Conservation (phyloP, 768 basidiomycete genomes). For the Rhodosporidiobolus odoratus region DNA sequence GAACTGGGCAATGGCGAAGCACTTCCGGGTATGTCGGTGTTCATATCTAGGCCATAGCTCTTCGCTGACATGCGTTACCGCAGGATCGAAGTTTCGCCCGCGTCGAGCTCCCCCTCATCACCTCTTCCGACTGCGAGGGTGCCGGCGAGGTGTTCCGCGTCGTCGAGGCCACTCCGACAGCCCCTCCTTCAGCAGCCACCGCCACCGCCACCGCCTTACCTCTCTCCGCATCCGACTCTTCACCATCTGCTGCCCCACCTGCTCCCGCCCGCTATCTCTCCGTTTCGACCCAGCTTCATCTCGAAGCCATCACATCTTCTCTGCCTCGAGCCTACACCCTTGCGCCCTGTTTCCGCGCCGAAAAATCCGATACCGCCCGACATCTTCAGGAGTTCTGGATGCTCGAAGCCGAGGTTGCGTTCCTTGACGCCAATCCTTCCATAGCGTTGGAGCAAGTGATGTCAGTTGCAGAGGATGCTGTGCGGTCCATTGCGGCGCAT, state of each 20-base stretch:
- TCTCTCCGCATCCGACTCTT: constrained; percentile 93
- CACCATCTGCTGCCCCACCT: constrained; percentile 62
- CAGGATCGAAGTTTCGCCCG: constrained; percentile 73
- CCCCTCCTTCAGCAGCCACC: constrained; percentile 35
- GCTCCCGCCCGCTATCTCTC: constrained; percentile 62
- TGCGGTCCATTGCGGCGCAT: constrained; percentile 48
- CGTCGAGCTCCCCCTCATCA: constrained; percentile 79
- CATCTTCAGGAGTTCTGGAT: constrained; percentile 99
- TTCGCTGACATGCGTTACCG: neutral
- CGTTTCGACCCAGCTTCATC: constrained; percentile 91
- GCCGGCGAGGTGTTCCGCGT: constrained; percentile 87
- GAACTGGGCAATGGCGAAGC: constrained; percentile 57
- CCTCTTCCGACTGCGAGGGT: constrained; percentile 89
- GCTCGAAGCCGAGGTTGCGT: constrained; percentile 92
- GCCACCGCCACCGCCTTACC: constrained; percentile 55
- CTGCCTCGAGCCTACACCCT: constrained; percentile 83
- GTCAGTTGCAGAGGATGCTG: constrained; percentile 56
- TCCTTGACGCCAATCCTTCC: constrained; percentile 40
- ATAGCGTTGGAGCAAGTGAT: constrained; percentile 54
- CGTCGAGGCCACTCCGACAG: constrained; percentile 31
- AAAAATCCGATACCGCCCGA: constrained; percentile 76
- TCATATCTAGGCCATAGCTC: neutral
- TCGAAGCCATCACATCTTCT: constrained; percentile 75
- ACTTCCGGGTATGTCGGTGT: constrained; percentile 51
- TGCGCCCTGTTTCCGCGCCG: constrained; percentile 89